Percentiles rank a stretch among this genome's conserved stretches.
Evolutionary conservation across 2,329 filamentous ascomycete species (phyloP).

Genomic region (Trichoderma atrobrunneum): DNA sequence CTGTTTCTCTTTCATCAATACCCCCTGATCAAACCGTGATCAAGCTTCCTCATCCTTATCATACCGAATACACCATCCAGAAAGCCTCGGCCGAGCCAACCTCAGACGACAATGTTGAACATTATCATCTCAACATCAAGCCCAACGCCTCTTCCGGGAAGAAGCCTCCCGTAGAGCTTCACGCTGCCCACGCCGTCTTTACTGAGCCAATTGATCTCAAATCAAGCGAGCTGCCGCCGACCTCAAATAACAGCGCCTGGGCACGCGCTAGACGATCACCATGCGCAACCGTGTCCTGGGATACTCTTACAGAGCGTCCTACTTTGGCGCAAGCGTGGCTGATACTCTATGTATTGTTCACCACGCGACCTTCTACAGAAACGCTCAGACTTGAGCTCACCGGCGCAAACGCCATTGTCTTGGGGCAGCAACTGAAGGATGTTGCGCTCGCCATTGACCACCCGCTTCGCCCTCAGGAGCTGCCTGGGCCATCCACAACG

Average conservation of each 20-base stretch:
- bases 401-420: slow-evolving; percentile 36
- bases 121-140: slow-evolving; percentile 38
- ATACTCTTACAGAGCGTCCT: slow-evolving; percentile 35
- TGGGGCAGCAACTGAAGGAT: slow-evolving; percentile 42
- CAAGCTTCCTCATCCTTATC: slow-evolving; percentile 51
- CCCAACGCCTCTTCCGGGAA: slow-evolving; percentile 27
- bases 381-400: slow-evolving; percentile 46
- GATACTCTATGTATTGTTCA: slow-evolving; percentile 51
- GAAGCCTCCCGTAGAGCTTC: slow-evolving; percentile 30
- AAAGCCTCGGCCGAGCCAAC: slow-evolving; percentile 26
- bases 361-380: slow-evolving; percentile 47
- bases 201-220: slow-evolving; percentile 47
- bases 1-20: slow-evolving; percentile 28
- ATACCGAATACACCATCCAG: slow-evolving; percentile 43
- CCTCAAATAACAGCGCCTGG: slow-evolving; percentile 56
- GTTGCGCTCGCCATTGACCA: slow-evolving; percentile 51
- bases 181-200: slow-evolving; percentile 41
- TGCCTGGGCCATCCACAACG: slow-evolving; percentile 25
- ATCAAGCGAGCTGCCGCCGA: slow-evolving; percentile 47
- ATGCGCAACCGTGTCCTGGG: slow-evolving; percentile 45
- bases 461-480: slow-evolving; percentile 37
- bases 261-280: slow-evolving; percentile 54
- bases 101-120: neutral
- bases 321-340: slow-evolving; percentile 53
- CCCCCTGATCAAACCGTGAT: slow-evolving; percentile 40